Percentiles rank a stretch among this genome's conserved stretches.
These are phyloP conservation scores for Colletotrichum sp. DNA, from an alignment of 2,329 filamentous ascomycete genomes.

Conservation along the genomic window DNA sequence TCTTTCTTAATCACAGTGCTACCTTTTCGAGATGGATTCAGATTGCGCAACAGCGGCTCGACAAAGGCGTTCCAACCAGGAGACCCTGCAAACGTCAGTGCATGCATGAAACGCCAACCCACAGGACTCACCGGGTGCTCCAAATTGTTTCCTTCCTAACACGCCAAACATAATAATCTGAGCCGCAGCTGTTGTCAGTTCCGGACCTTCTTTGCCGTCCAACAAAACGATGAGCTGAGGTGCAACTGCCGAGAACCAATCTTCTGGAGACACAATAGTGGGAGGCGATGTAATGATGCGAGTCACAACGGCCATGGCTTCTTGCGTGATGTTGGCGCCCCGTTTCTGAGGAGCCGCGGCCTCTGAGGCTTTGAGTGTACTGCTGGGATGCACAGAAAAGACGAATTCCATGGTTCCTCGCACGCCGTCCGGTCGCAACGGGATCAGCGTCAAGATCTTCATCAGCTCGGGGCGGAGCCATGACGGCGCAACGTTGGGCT, in stretches of 20 bases:
- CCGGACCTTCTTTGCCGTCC: constrained; percentile 63
- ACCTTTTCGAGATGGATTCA: constrained; percentile 48
- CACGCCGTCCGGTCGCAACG: constrained; percentile 67
- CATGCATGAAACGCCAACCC: neutral
- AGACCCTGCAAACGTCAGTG: constrained; percentile 40
- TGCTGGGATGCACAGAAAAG: constrained; percentile 69
- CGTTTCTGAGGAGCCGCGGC: constrained; percentile 53
- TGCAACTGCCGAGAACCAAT: constrained; percentile 66
- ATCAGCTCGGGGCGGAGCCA: constrained; percentile 67
- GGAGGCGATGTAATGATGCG: constrained; percentile 67
- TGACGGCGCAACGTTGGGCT: constrained; percentile 61
- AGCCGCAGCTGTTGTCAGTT: constrained; percentile 62
- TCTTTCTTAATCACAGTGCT: constrained; percentile 20
- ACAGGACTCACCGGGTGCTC: constrained; percentile 59
- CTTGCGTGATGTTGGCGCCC: constrained; percentile 70
- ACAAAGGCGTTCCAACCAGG: constrained; percentile 69
- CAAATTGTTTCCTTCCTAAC: constrained; percentile 65
- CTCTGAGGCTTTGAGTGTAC: constrained; percentile 43
- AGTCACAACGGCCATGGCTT: constrained; percentile 69
- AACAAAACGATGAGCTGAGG: constrained; percentile 67
- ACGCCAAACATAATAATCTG: constrained; percentile 72
- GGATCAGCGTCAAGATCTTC: constrained; percentile 62
- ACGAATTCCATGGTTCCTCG: constrained; percentile 74
- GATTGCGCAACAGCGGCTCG: constrained; percentile 56
- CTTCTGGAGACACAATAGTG: constrained; percentile 52